Conservation (phyloP, 495 filamentous ascomycete species). For the Penicillium canariense region DNA sequence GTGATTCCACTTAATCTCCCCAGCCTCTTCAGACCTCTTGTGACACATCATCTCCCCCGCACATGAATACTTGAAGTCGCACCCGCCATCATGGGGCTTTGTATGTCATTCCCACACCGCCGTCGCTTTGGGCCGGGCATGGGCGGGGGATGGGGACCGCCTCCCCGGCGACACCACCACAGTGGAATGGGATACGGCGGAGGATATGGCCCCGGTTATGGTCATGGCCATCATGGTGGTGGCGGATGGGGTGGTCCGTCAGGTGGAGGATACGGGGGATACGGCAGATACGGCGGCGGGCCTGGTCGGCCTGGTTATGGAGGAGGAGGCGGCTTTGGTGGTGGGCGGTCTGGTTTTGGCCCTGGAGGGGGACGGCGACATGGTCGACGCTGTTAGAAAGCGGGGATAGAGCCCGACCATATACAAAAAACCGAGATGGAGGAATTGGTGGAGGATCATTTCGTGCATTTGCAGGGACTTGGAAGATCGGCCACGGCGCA, state of each 20-base stretch:
- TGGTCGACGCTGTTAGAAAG: too few relatives aligned
- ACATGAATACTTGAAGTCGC: too few relatives aligned
- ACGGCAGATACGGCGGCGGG: too few relatives aligned
- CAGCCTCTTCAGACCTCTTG: too few relatives aligned
- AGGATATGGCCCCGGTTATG: slow-evolving; percentile 2
- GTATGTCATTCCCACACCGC: slow-evolving; percentile 19
- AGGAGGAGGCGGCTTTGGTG: not conserved
- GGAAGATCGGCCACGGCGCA: too few relatives aligned
- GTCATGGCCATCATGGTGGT: not conserved
- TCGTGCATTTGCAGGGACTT: too few relatives aligned
- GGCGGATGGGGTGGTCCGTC: not conserved
- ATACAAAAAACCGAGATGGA: not conserved
- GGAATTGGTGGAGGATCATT: slow-evolving; percentile 11
- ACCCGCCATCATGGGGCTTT: slow-evolving; percentile 14
- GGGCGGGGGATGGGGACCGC: slow-evolving; percentile 11
- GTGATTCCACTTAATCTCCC: too few relatives aligned
- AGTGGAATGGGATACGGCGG: slow-evolving; percentile 10
- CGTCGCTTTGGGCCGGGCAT: slow-evolving; percentile 6
- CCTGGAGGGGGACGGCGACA: too few relatives aligned
- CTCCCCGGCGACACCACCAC: slow-evolving; percentile 8
- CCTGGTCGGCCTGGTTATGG: too few relatives aligned
- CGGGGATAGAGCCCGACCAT: too few relatives aligned
- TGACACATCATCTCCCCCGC: too few relatives aligned
- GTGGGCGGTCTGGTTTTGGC: slow-evolving; percentile 5
- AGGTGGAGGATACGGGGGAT: slow-evolving; percentile 5